These are phyloP conservation scores for Blakeslea trispora DNA, from an alignment of 371 early-diverging fungal species.

Conservation along the genomic window DNA sequence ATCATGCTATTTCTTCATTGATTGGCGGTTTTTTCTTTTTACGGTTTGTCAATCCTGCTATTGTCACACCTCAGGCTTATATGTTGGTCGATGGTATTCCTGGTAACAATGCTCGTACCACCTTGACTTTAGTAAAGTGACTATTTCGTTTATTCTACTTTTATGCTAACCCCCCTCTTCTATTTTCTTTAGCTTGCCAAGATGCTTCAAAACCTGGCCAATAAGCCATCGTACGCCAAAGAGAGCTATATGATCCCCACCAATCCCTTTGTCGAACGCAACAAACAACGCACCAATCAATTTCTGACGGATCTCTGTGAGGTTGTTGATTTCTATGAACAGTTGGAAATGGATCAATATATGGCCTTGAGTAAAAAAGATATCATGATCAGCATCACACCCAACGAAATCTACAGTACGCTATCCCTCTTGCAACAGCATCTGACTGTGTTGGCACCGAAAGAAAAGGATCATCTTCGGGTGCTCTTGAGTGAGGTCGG, in stretches of 20 bases:
- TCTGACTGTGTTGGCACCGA: constrained; percentile 74
- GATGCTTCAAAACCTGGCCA: constrained; percentile 92
- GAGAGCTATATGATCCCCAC: constrained; percentile 90
- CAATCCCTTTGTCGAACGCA: constrained; percentile 86
- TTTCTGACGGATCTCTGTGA: constrained; percentile 91
- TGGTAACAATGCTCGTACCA: constrained; percentile 71
- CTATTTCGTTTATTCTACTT: too few species aligned
- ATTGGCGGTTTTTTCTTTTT: constrained; percentile 95
- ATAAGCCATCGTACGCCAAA: constrained; percentile 89
- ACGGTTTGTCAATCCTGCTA: constrained; percentile 91
- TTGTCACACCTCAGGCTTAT: constrained; percentile 90
- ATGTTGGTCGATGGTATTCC: constrained; percentile 85
- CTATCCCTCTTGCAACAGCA: constrained; percentile 82
- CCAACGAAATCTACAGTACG: constrained; percentile 92
- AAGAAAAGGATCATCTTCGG: constrained; percentile 77
- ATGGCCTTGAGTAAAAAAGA: constrained; percentile 92
- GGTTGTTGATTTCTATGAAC: constrained; percentile 93
- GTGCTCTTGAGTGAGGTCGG: constrained; percentile 76
- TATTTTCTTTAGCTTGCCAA: constrained; percentile 71
- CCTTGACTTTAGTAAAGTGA: constrained; percentile 66
- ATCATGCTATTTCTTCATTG: constrained; percentile 79
- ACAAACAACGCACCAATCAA: constrained; percentile 83
- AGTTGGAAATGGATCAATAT: constrained; percentile 96
- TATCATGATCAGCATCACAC: constrained; percentile 78
- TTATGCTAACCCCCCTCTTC: too few species aligned